Conservation (phyloP, 345 rosid genomes). For the Citrus sinensis region DVS_A1.0 CM039164.1:26592501-26593000, state of each 20-base stretch:
- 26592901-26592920: not conserved
- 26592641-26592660: not conserved
- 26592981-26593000: not conserved
- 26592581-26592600: not conserved
- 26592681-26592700: not conserved
- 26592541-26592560: not conserved
- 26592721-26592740: not conserved
- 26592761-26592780: too few relatives aligned
- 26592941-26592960: not conserved
- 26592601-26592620: not conserved
- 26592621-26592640: not conserved
- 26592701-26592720: not conserved
- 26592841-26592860: not conserved
- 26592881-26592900: not conserved
- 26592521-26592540: not conserved
- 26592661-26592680: conserved; percentile 2
- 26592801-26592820: not conserved
- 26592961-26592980: not conserved
- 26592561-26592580: not conserved
- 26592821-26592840: not conserved
- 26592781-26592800: not conserved
- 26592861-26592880: not conserved
- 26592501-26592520: not conserved
- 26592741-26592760: not conserved
- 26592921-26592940: not conserved